These are phyloP conservation scores for Conticribra guillardii DNA, from an alignment of 108 stramenopile genomes.

Conservation along the genomic window DNA sequence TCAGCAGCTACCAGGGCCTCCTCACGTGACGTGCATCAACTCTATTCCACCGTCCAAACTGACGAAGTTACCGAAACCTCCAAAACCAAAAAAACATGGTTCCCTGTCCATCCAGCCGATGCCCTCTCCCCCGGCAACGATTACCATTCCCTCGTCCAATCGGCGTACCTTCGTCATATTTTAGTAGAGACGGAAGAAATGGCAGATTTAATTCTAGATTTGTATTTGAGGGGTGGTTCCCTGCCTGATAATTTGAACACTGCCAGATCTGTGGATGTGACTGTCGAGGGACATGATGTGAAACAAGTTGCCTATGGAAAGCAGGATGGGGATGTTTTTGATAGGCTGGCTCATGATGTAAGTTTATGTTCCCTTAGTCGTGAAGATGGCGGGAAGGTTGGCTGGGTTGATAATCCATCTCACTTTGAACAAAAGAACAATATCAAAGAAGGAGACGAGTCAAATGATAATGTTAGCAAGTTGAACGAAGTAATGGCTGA, in stretches of 20 bases:
- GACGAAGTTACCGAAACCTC: slow-evolving; percentile 6
- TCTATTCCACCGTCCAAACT: slow-evolving; percentile 18
- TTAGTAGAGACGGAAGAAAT: slow-evolving; percentile 78
- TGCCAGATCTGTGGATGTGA: background rate
- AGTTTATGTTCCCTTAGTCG: slow-evolving; percentile 69
- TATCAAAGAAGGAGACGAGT: slow-evolving; percentile 11
- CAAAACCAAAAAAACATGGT: slow-evolving; percentile 39
- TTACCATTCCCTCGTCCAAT: slow-evolving; percentile 46
- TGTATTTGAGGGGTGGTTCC: slow-evolving; percentile 45
- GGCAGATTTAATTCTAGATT: slow-evolving; percentile 59
- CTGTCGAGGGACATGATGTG: background rate
- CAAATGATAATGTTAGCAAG: slow-evolving; percentile 5
- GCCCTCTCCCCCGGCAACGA: slow-evolving; percentile 46
- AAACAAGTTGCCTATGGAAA: slow-evolving; percentile 37
- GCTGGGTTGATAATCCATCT: slow-evolving; percentile 70
- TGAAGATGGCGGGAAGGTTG: slow-evolving; percentile 70
- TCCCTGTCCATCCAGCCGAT: slow-evolving; percentile 47
- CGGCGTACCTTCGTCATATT: slow-evolving; percentile 64
- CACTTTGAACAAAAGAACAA: background rate
- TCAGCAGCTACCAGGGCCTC: too few relatives aligned
- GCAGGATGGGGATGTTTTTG: slow-evolving; percentile 59
- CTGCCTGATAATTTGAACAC: background rate
- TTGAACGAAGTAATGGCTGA: slow-evolving; percentile 42
- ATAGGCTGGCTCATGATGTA: slow-evolving; percentile 61
- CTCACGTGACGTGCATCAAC: too few relatives aligned